Percentiles rank a stretch among this genome's conserved stretches.
Conservation (phyloP, 2,329 filamentous ascomycete species). For the Curvularia spicifera region DNA sequence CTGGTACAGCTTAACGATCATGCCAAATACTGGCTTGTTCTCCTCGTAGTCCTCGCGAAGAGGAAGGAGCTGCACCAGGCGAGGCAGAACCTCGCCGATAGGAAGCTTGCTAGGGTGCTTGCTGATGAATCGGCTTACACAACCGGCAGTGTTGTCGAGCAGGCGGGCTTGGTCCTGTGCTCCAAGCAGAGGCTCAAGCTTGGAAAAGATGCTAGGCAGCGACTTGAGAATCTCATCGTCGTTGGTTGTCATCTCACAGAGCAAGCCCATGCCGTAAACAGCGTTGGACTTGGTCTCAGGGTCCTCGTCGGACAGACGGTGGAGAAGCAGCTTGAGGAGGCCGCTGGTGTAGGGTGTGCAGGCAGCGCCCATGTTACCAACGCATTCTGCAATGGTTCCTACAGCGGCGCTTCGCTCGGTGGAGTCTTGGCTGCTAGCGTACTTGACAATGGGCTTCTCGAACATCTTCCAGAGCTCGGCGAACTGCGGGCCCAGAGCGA, state of each 20-base stretch:
- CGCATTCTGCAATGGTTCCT: slow-evolving; percentile 89
- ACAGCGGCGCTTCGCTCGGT: slow-evolving; percentile 89
- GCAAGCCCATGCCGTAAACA: slow-evolving; percentile 85
- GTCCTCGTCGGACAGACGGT: slow-evolving; percentile 88
- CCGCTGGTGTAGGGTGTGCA: slow-evolving; percentile 80
- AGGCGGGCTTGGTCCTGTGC: slow-evolving; percentile 79
- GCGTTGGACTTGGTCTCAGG: slow-evolving; percentile 93
- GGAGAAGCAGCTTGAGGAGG: slow-evolving; percentile 80
- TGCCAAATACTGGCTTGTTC: slow-evolving; percentile 91
- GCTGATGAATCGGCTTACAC: slow-evolving; percentile 89
- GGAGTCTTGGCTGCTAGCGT: slow-evolving; percentile 82
- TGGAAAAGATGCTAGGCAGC: slow-evolving; percentile 78
- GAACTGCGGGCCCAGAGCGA: slow-evolving; percentile 81
- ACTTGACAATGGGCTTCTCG: slow-evolving; percentile 88
- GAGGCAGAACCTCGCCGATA: slow-evolving; percentile 79
- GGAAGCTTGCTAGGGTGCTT: slow-evolving; percentile 85
- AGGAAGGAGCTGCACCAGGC: slow-evolving; percentile 78
- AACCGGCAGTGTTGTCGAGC: slow-evolving; percentile 92
- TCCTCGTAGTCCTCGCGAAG: slow-evolving; percentile 94
- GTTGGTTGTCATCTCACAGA: slow-evolving; percentile 81
- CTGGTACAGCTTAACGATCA: slow-evolving; percentile 85
- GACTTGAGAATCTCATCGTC: slow-evolving; percentile 73
- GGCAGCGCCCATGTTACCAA: slow-evolving; percentile 80
- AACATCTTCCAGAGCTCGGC: slow-evolving; percentile 94
- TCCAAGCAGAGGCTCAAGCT: slow-evolving; percentile 84